Conservation (phyloP, 805 yeast species). For the Kregervanrija delftensis region DNA sequence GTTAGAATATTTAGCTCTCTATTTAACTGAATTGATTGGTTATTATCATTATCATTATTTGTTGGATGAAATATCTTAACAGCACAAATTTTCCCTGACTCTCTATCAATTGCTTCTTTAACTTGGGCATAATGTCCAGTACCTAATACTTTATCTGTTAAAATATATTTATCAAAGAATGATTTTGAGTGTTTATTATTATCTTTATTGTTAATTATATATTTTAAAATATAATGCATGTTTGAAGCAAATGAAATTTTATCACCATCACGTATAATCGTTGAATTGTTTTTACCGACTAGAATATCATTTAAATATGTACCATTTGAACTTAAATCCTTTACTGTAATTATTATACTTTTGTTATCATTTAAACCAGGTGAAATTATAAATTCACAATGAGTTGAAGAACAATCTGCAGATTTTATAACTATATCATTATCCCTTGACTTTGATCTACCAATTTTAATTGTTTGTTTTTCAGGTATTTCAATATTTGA, state of each 20-base stretch:
- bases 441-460: conserved; percentile 34
- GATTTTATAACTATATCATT: conserved; percentile 37
- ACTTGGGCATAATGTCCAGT: conserved; percentile 81
- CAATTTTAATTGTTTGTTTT: conserved; percentile 13
- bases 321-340: conserved; percentile 61
- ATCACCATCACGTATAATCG: conserved; percentile 57
- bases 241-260: conserved; percentile 43
- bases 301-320: conserved; percentile 55
- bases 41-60: conserved; percentile 21
- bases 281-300: conserved; percentile 41
- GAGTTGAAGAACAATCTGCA: conserved; percentile 57
- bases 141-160: conserved; percentile 54
- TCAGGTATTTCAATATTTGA: conserved; percentile 5
- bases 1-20: conserved; percentile 64
- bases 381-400: conserved; percentile 41
- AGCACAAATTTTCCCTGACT: conserved; percentile 57
- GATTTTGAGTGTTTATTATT: conserved; percentile 23
- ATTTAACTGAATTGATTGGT: conserved; percentile 32
- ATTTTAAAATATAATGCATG: conserved; percentile 26
- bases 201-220: conserved; percentile 9
- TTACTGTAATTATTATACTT: conserved; percentile 36
- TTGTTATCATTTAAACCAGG: conserved; percentile 31
- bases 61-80: conserved; percentile 60
- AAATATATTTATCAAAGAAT: conserved; percentile 49
- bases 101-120: conserved; percentile 54